Evolutionary conservation across 2,329 filamentous ascomycete genomes (phyloP), one percentile per base, ranked within the genome.

Genomic region (Trichoderma guizhouense): DNA sequence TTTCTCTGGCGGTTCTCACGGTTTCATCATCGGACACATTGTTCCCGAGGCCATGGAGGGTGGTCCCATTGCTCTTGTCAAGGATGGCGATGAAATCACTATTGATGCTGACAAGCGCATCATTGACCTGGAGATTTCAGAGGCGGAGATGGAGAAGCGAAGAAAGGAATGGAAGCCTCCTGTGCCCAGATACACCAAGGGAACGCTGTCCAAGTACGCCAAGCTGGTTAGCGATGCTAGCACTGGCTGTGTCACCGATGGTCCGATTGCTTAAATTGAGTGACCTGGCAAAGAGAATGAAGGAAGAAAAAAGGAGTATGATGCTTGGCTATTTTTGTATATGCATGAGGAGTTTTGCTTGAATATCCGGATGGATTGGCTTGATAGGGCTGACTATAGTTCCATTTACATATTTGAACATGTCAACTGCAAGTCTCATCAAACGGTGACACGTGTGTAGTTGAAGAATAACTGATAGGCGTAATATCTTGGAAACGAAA

Each of bases 11-110:
- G 94, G 93, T 67, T 92, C 89, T 73, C 93, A 96, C 86, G 93
- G 93, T 51, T 96, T 96, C 87, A 84, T 96, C 76, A 95, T 96
- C 77, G 93, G 93, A 1, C 93, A 96, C 82, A 92, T 97, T 74
- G 93, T 95, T 53, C 94, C 94, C 30, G 94, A 97, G 83, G 94
- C 94, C 9, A 91, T 93, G 79, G 92, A 93, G 75, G 94, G 94
- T 64, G 94, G 94, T 0, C 94, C 94, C 2, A 96, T 97, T 74
- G 94, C 89, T 15, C 86, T 97, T 12, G 92, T 96, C n/a, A 81
- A 88, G 76, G 91, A 97, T 76, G 94, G 94, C 30, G 94, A 97
- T 79, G 86, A 86, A 72, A 92, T 97, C 75, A 89, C 90, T 63
- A 97, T 97, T 73, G 93, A 97, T 77, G 92, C 94, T 0, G 92